Base-by-base conservation (phyloP, 2,329 filamentous ascomycete species). In the Neospermospora avenae region DNA sequence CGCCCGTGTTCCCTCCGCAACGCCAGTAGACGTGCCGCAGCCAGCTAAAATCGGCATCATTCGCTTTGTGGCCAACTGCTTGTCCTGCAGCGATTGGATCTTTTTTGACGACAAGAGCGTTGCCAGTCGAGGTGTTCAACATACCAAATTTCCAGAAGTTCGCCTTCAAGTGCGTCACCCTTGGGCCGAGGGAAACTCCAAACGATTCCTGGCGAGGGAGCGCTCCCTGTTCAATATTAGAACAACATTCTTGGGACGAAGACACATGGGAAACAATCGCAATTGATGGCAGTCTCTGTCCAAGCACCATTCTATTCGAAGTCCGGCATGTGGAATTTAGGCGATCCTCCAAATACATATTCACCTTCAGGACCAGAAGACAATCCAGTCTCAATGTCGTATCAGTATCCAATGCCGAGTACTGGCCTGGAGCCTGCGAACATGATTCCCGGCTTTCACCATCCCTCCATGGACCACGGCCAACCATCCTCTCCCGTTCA, bases 201-300 rank as follows among this genome's bases (percentile, higher is more conserved):
- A 39, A 31, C 55, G 22, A 37, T 45, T 37, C 28, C 35, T 35
- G 31, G 48, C 45, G 28, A 35, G 53, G 18, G 22, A 46, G n/a
- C n/a, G 34, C 16, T 46, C 53, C 39, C 25, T 34, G 18, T 45
- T 41, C 39, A 55, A 24, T 24, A 45, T 37, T 35, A 28, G 22
- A 41, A 41, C 13, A 46, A 10, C 31, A 48, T 37, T 41, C 42
- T 49, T 25, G 18, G 28, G 34, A 14, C 35, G 42, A 24, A 41
- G 39, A 35, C 57, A 46, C 54, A 67, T 68, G 65, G 60, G 35
- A 62, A 41, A 42, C 59, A 67, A 55, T 57, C 64, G 64, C 61
- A 69, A 66, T 70, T 70, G 67, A 72, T 72, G 70, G 70, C 70
- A 70, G 67, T 71, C 63, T 70, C 68, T 63, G 65, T 72, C 57